These are phyloP conservation scores for Linum lewisii DNA, from an alignment of 345 rosid genomes.

Conservation along the genomic window DNA sequence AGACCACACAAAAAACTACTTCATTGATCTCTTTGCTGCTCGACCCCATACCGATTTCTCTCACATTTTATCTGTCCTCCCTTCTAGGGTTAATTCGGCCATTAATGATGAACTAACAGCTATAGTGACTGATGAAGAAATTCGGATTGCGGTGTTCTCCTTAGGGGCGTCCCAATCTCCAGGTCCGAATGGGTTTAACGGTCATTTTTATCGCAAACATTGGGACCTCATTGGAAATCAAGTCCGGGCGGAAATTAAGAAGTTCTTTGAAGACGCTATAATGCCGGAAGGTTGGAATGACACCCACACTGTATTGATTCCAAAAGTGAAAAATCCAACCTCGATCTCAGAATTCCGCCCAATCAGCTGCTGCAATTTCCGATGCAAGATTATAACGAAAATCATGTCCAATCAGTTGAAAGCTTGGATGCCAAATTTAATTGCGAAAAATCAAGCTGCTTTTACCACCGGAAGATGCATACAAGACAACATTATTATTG, in stretches of 20 bases:
- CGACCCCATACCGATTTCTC: too few relatives aligned
- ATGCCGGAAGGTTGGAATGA: neutral
- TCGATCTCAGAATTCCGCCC: neutral
- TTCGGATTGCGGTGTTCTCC: neutral
- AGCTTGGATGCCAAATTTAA: neutral
- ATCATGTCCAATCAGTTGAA: neutral
- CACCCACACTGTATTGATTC: neutral
- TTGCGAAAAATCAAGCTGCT: neutral
- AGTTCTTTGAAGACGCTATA: neutral
- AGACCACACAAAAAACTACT: neutral
- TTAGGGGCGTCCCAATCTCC: neutral
- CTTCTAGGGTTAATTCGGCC: too few relatives aligned
- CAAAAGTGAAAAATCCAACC: neutral
- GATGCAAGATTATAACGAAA: neutral
- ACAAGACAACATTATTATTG: conserved; percentile 1
- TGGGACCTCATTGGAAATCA: too few relatives aligned
- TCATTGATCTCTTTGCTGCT: neutral
- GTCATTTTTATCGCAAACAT: too few relatives aligned
- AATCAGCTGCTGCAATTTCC: neutral
- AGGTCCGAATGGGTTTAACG: neutral
- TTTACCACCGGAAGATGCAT: neutral
- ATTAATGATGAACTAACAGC: neutral
- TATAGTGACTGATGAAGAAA: neutral
- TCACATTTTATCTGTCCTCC: too few relatives aligned
- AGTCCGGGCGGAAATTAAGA: neutral